Conservation (phyloP, 2,329 filamentous ascomycete genomes). For the Stemphylium lycopersici region DNA sequence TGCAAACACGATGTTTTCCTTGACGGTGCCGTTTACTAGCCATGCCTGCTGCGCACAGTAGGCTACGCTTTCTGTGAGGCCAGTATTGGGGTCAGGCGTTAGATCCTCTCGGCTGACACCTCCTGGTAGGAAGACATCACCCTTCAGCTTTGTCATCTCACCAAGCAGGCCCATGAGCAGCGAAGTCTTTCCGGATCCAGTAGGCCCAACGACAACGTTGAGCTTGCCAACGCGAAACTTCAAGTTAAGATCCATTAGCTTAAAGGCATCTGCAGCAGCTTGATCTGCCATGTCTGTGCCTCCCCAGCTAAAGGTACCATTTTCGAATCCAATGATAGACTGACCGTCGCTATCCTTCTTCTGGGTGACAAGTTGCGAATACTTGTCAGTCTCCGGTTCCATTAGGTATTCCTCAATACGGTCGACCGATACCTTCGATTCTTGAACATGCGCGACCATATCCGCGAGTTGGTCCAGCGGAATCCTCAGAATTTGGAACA, state of each 20-base stretch:
- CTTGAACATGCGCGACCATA: constrained; percentile 98
- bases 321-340: constrained; percentile 80
- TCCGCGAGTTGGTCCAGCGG: constrained; percentile 95
- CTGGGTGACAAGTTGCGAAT: constrained; percentile 76
- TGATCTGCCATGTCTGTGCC: constrained; percentile 60
- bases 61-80: constrained; percentile 87
- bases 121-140: constrained; percentile 83
- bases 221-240: constrained; percentile 84
- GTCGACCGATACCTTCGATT: constrained; percentile 95
- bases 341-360: constrained; percentile 72
- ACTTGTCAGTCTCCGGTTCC: constrained; percentile 97
- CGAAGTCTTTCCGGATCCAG: constrained; percentile 94
- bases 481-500: constrained; percentile 92
- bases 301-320: constrained; percentile 90
- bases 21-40: constrained; percentile 94
- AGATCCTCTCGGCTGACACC: constrained; percentile 86
- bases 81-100: constrained; percentile 78
- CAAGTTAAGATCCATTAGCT: constrained; percentile 81
- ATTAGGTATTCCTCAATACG: constrained; percentile 93
- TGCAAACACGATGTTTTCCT: constrained; percentile 93
- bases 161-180: constrained; percentile 93
- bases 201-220: constrained; percentile 91
- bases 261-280: constrained; percentile 69
- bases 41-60: constrained; percentile 97
- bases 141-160: constrained; percentile 88